Evolutionary conservation across 225 moss, liverwort and hornwort genomes (phyloP), one percentile per base, ranked within the genome.

Genomic region (Physcomitrellopsis africana): DNA sequence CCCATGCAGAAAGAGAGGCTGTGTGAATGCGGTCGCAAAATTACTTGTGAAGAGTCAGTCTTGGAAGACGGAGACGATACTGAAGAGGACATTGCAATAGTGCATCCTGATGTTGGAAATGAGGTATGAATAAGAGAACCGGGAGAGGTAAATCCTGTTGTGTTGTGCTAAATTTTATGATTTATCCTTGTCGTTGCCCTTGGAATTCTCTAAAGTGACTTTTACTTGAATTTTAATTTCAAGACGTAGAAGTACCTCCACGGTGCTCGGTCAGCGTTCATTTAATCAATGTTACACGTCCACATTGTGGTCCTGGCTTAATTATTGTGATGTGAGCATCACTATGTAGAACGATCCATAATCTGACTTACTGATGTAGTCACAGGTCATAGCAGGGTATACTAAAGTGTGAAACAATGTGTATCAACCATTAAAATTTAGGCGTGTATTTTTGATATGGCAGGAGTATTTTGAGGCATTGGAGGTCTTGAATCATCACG

Each of bases 381-480:
- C 32, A 3, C 1, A 16, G 18, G 53, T 15, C 53, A 53, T 53
- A n/a, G 3, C 53, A 53, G 47, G 8, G 45, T 54, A 26, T 14
- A 8, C 42, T 7, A 29, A n/a, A 37, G 32, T 5, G 4, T 22
- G 5, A 26, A 12, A 29, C 47, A 8, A 18, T 7, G 3, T 60
- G 12, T 37, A 1, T 4, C 4, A n/a, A 9, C 22, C 27, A 32
- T 49, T 20, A 13, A 26, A 45, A 15, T 18, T 76, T 43, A 22
- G 37, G 53, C 26, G 65, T 68, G 16, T 60, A 45, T 5, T 69
- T 9, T 51, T 43, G 14, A 16, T 55, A 19, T 91, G 59, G 62
- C 86, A 97, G 97, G 97, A 97, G 61, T 97, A 97, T 67, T 97
- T 97, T 80, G 97, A 97, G 77, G 97, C 97, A 29, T 81, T 97